These are phyloP conservation scores for Colletotrichum musae DNA, from an alignment of 2,329 filamentous ascomycete species.

Conservation along the genomic window DNA sequence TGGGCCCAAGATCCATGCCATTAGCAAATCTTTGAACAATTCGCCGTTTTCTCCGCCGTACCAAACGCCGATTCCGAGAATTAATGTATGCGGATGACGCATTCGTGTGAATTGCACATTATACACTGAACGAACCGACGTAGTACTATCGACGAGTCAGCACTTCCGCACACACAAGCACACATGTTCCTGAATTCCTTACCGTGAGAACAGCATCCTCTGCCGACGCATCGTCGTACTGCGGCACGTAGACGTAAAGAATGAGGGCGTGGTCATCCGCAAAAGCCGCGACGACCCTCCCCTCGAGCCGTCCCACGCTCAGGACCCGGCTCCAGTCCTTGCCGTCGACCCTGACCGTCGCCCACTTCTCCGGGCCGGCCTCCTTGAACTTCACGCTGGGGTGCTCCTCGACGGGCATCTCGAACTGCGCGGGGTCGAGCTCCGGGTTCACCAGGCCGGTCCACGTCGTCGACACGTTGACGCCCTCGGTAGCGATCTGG, in stretches of 20 bases:
- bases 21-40: background rate
- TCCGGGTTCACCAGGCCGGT: slow-evolving; percentile 88
- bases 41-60: background rate
- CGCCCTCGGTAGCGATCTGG: slow-evolving; percentile 84
- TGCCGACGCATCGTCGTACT: slow-evolving; percentile 74
- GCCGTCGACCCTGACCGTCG: slow-evolving; percentile 90
- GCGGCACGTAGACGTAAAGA: slow-evolving; percentile 84
- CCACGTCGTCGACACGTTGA: slow-evolving; percentile 91
- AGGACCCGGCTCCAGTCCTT: slow-evolving; percentile 96
- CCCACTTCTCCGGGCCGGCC: slow-evolving; percentile 86
- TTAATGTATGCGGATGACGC: background rate
- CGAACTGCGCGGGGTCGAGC: slow-evolving; percentile 83
- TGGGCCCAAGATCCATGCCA: background rate
- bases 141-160: slow-evolving; percentile 51
- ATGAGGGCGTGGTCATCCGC: slow-evolving; percentile 85
- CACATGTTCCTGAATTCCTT: slow-evolving; percentile 49
- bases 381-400: slow-evolving; percentile 85
- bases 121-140: slow-evolving; percentile 55
- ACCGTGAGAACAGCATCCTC: slow-evolving; percentile 85
- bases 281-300: slow-evolving; percentile 93
- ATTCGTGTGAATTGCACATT: slow-evolving; percentile 15
- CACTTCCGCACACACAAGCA: background rate
- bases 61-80: background rate
- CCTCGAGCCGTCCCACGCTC: slow-evolving; percentile 90
- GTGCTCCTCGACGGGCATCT: slow-evolving; percentile 81